Base-by-base conservation (phyloP, 2,329 filamentous ascomycete species). In the Aspergillus candidus region DNA sequence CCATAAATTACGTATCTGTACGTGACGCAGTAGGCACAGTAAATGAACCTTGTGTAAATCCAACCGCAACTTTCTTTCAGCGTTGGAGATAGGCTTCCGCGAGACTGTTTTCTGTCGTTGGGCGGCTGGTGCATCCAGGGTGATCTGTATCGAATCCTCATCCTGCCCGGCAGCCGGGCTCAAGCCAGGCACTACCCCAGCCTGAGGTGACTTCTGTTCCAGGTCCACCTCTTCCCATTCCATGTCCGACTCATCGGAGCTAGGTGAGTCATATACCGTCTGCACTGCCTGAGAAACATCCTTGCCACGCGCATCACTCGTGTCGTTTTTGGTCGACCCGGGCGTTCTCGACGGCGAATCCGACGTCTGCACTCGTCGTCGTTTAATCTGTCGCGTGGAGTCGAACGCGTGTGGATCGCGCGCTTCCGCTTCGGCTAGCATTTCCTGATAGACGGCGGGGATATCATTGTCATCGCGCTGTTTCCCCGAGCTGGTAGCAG, bases 31-130 rank as follows among this genome's bases (percentile, higher is more conserved):
- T 2, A 98, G 74, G 61, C 88, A 94, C 11, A 96, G 70, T 0
- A 97, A 53, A 67, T 98, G 90, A 49, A 82, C 73, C 65, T 91
- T 94, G 65, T 98, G 93, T n/a, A 89, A 75, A 40, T 88, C 78
- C 27, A 93, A 63, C 14, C 90, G 80, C 27, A 75, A 60, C 37
- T 73, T 76, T 50, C 75, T 81, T 50, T 84, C 82, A 1, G 72
- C 71, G 6, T 71, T 70, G 1, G 77, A 77, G 12, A 77, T 67
- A 14, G 76, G 73, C 48, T 75, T 79, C 41, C 76, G 70, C 50
- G 59, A 48, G 10, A 51, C 15, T 38, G 48, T 37, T 34, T 52
- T 57, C 38, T 58, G 62, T 31, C 45, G 52, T 30, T 52, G 51
- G 13, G 56, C 53, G 11, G 53, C 44, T 30, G 57, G 56, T 35